Evolutionary conservation across 2,329 filamentous ascomycete species (phyloP), one percentile per base, ranked within the genome.

Genomic region (Fusarium sacchari): DNA sequence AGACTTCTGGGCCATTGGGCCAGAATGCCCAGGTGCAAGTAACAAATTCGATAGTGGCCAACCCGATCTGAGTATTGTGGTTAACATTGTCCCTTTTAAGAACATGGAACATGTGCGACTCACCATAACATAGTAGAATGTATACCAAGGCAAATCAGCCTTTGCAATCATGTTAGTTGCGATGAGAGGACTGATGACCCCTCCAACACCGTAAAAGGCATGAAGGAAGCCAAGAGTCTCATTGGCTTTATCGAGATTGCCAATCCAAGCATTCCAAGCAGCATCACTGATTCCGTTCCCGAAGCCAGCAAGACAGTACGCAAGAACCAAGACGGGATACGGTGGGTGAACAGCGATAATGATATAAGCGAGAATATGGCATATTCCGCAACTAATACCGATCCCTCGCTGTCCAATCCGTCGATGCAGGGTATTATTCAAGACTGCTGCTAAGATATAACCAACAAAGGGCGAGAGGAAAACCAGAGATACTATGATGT

Each of bases 101-200:
- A 6, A 5, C 37, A 50, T 15, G 22, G 77, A 1, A 5, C 6
- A 10, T 7, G 7, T 3, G 11, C 10, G 30, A 79, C 86, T 70
- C 77, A 92, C 89, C 91, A 94, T 93, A 47, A 94, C 82, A 78
- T 94, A 94, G 81, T 94, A 95, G 78, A 92, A 95, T 5, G 84
- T 84, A 75, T 91, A 93, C 93, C 93, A 95, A 1, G 85, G 85
- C 57, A 91, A 72, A 11, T 83, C 75, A 0, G 84, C 89, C 75
- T 89, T 89, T 0, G 90, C 90, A 42, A 94, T 89, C 86, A 95
- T 88, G 0, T 87, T 87, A 1, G 93, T 94, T 1, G 92, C 92
- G 55, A 94, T 87, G 7, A 94, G 79, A 1, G 93, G 93, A n/a
- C 89, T 86, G 1, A 94, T 82, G 0, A 92, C 89, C 2, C 91